Conservation (phyloP, 2,329 filamentous ascomycete species). For the Graphium sp. region DNA sequence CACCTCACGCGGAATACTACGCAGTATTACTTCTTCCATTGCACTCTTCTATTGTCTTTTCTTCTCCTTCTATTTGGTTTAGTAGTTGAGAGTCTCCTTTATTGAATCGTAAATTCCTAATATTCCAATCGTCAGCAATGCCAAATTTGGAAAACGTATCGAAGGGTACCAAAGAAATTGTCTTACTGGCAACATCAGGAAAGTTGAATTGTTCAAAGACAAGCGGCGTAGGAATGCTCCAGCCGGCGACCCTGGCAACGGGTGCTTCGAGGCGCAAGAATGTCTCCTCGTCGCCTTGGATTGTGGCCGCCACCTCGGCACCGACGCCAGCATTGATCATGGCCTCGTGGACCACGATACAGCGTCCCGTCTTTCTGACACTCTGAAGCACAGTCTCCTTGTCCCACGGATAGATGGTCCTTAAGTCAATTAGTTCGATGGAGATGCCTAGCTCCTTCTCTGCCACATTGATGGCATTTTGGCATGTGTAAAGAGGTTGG, state of each 20-base stretch:
- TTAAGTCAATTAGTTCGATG: constrained; percentile 73
- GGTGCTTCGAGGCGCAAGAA: constrained; percentile 76
- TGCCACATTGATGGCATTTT: constrained; percentile 57
- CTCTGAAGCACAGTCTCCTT: constrained; percentile 63
- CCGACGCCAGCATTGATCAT: constrained; percentile 84
- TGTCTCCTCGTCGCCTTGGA: constrained; percentile 61
- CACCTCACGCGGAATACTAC: no score
- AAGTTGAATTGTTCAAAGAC: constrained; percentile 67
- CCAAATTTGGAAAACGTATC: not conserved
- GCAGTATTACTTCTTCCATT: no score
- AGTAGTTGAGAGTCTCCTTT: no score
- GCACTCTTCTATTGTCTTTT: no score
- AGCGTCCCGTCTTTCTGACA: constrained; percentile 72
- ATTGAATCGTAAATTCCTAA: no score
- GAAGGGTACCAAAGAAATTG: not conserved
- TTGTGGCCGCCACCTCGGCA: constrained; percentile 73
- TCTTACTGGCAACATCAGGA: constrained; percentile 76
- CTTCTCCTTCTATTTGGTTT: no score
- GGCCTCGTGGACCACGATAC: constrained; percentile 79
- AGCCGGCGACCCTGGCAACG: constrained; percentile 72
- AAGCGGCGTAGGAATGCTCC: constrained; percentile 70
- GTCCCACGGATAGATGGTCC: constrained; percentile 88
- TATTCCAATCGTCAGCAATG: no score
- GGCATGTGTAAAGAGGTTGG: constrained; percentile 74
- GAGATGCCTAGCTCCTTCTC: constrained; percentile 61